Evolutionary conservation across 2,329 filamentous ascomycete genomes (phyloP).

Genomic region (Diplodia mutila): DNA sequence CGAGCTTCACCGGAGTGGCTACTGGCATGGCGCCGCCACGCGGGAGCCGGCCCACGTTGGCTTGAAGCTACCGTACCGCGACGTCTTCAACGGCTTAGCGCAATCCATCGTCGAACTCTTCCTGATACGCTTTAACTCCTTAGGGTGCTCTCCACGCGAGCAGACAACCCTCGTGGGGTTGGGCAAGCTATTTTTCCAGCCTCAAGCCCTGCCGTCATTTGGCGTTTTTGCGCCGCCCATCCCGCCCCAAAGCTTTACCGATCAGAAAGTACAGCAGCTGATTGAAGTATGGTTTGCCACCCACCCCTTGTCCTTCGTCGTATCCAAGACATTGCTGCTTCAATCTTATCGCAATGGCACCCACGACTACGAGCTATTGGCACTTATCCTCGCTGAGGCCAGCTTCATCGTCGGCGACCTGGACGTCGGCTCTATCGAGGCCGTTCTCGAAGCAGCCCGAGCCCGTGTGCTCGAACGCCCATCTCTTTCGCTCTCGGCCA

Average conservation of each 20-base stretch:
- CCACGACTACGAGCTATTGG: constrained; percentile 46
- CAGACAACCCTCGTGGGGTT: not conserved
- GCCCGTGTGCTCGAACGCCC: constrained; percentile 30
- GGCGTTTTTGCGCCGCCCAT: not conserved
- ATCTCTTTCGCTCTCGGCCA: constrained; percentile 33
- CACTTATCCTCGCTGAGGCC: constrained; percentile 47
- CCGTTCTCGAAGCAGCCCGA: constrained; percentile 42
- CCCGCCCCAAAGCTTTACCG: not conserved
- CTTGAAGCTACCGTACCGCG: constrained; percentile 4
- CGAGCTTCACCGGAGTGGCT: not conserved
- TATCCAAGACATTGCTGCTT: constrained; percentile 49
- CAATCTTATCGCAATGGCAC: constrained; percentile 46
- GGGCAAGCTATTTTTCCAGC: not conserved
- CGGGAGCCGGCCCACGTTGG: not conserved
- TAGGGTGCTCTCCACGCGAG: constrained; percentile 7
- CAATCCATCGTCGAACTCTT: constrained; percentile 8
- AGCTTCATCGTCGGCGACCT: constrained; percentile 35
- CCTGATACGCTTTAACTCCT: not conserved
- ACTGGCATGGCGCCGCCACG: constrained; percentile 7
- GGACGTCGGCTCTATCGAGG: constrained; percentile 35
- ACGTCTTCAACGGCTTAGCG: constrained; percentile 7
- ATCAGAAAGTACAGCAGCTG: constrained; percentile 31
- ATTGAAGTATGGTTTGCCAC: constrained; percentile 50
- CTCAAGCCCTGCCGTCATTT: not conserved
- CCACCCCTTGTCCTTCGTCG: constrained; percentile 47